phyloP scores from a whole-genome alignment of 2,329 filamentous ascomycete genomes.

The Fusarium pseudonygamai region DNA sequence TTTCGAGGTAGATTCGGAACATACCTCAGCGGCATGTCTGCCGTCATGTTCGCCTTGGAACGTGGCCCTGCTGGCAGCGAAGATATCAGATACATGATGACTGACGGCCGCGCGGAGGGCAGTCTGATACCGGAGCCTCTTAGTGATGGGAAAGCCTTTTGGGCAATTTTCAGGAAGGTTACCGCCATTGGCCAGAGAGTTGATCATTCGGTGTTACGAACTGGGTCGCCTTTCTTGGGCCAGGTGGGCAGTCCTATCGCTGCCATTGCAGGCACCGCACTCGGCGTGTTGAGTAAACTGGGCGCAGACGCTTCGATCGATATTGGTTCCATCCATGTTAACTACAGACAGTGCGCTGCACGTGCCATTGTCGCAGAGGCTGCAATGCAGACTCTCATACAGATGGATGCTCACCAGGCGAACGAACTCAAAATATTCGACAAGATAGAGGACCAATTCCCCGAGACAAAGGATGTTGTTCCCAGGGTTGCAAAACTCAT shows the following conservation, averaged over 20 bases:
- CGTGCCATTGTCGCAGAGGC: not conserved
- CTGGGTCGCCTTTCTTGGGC: not conserved
- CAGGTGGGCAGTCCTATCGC: not conserved
- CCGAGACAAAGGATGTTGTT: fast-evolving
- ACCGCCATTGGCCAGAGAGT: not conserved
- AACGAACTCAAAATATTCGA: not conserved
- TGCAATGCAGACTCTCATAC: not conserved
- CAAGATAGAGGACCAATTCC: not conserved
- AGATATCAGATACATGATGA: not conserved
- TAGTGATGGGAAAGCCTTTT: not conserved
- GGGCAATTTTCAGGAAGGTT: not conserved
- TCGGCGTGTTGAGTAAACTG: not conserved
- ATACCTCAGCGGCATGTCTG: not conserved
- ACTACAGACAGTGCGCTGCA: not conserved
- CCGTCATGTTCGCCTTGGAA: not conserved
- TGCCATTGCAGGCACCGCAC: not conserved
- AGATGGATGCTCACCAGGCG: not conserved
- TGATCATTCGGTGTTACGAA: not conserved
- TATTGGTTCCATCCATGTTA: fast-evolving
- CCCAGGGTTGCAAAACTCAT: not conserved
- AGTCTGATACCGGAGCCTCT: not conserved
- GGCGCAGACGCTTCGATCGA: not conserved
- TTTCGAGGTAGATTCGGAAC: not conserved
- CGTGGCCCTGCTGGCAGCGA: fast-evolving
- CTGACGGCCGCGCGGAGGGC: not conserved